Evolutionary conservation across 2,329 filamentous ascomycete genomes (phyloP), one percentile per base, ranked within the genome.

Genomic region (Sordariomycetes sp.): DNA sequence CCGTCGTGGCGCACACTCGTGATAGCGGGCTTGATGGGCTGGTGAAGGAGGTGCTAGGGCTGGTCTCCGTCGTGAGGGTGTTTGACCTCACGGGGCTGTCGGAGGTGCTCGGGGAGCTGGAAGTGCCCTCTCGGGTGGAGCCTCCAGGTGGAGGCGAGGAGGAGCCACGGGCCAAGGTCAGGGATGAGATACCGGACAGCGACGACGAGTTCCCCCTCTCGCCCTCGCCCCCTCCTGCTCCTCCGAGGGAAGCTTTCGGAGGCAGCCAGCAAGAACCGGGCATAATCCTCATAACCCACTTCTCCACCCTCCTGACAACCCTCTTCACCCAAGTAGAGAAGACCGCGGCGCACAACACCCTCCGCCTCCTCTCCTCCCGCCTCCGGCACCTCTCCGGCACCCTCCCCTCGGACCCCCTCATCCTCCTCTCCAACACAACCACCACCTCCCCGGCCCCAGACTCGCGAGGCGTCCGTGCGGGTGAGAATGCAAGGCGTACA

Each of bases 81-180:
- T 85, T 85, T 61, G 80, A 83, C 59, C 62, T 81, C 12, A 74
- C 82, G 52, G 82, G 82, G 0, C 62, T 85, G 20, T 76, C 72
- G 72, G 79, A 84, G 64, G 79, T 79, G 1, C 62, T 85, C 36
- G 67, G 64, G 1, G 82, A 85, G 62, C 61, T 82, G 39, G 72
- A 75, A 13, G 13, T 50, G 45, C 17, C n/a, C 8, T 22, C 45
- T n/a, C 39, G n/a, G 17, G 39, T n/a, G 15, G 15, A 13, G 15
- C 56, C 57, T 3, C 36, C 25, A 28, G 59, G 54, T 17, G 39
- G 56, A 17, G 52, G 17, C 12, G 22, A 25, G 17, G 36, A 45
- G 8, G 17, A 3, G 52, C 15, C 53, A 52, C 28, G 55, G 51
- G 28, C 51, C 7, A 50, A 13, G 3, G 25, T 50, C 12, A 53